A percentile compares a stretch with the other conserved stretches of the same genome.
Evolutionary conservation across 2,329 filamentous ascomycete genomes (phyloP).

Genomic region (Tolypocladium pustulatum): DNA sequence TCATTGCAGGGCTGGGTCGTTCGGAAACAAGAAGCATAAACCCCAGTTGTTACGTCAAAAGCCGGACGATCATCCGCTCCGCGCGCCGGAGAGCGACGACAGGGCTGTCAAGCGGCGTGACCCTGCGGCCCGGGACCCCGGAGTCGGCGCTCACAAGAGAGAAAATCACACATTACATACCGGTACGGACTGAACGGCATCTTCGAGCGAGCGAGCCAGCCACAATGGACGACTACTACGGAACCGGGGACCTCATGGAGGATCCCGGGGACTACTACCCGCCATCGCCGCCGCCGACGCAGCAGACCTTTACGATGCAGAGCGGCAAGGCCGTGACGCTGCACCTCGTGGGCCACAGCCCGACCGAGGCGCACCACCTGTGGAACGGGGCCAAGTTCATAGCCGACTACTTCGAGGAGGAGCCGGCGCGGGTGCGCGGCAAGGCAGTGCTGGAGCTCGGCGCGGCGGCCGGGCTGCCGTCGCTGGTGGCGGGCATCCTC

Average conservation of each 20-base stretch:
- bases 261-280: slow-evolving; percentile 76
- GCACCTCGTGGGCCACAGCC: slow-evolving; percentile 77
- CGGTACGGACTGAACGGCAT: background rate
- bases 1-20: background rate
- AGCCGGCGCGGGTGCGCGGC: slow-evolving; percentile 49
- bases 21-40: background rate
- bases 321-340: slow-evolving; percentile 57
- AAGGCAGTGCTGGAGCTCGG: slow-evolving; percentile 80
- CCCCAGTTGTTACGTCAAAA: background rate
- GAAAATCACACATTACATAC: background rate
- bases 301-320: slow-evolving; percentile 58
- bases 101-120: background rate
- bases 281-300: slow-evolving; percentile 65
- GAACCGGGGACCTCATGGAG: slow-evolving; percentile 52
- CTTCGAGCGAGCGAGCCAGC: background rate
- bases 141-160: background rate
- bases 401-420: slow-evolving; percentile 65
- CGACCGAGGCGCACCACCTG: slow-evolving; percentile 79
- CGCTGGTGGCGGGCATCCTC: slow-evolving; percentile 63
- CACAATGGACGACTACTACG: slow-evolving; percentile 26
- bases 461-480: slow-evolving; percentile 76
- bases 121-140: background rate
- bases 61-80: background rate
- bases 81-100: background rate
- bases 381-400: slow-evolving; percentile 84